Conservation (phyloP, 176 grass and related monocot genomes). For the Musa beccarii region DNA sequence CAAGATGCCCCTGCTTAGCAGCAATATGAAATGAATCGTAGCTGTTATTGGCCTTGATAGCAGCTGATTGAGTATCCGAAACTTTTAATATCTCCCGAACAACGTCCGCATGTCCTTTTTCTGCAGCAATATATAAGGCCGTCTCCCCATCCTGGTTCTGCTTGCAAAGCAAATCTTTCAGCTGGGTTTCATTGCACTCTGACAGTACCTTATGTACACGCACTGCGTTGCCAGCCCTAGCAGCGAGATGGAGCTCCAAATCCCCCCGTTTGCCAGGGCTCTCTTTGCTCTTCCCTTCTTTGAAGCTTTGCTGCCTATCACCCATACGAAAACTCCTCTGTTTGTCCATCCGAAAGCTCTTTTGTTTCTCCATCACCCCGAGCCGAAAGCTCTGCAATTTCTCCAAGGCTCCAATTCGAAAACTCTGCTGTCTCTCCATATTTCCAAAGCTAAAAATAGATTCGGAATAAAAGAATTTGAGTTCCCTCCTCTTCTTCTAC, state of each 20-base stretch:
- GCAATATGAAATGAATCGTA: conserved; percentile 23
- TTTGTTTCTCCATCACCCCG: neutral
- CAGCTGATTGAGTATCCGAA: conserved; percentile 15
- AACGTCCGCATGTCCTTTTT: conserved; percentile 12
- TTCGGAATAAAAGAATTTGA: neutral
- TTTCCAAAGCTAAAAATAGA: neutral
- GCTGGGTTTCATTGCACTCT: conserved; percentile 2
- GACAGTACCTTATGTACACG: conserved; percentile 10
- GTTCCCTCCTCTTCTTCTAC: neutral
- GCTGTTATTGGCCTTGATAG: conserved; percentile 20
- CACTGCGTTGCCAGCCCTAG: conserved; percentile 15
- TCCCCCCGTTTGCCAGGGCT: conserved; percentile 21
- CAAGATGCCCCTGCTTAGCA: conserved; percentile 19
- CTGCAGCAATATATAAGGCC: conserved; percentile 15
- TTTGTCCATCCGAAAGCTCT: conserved; percentile 20
- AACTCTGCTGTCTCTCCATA: conserved; percentile 3
- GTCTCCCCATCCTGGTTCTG: conserved; percentile 25
- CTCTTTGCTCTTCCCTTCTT: conserved; percentile 16
- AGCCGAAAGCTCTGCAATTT: conserved; percentile 2
- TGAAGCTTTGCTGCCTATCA: conserved; percentile 20
- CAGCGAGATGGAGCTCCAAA: conserved; percentile 12
- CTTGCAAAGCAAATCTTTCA: conserved; percentile 12
- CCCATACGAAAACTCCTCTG: conserved; percentile 10
- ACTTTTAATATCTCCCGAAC: conserved; percentile 14
- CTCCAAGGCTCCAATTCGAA: neutral